A percentile compares a stretch with the other conserved stretches of the same genome.
These are phyloP conservation scores for Candida nitratophila DNA, from an alignment of 805 yeast genomes.

Conservation along the genomic window DNA sequence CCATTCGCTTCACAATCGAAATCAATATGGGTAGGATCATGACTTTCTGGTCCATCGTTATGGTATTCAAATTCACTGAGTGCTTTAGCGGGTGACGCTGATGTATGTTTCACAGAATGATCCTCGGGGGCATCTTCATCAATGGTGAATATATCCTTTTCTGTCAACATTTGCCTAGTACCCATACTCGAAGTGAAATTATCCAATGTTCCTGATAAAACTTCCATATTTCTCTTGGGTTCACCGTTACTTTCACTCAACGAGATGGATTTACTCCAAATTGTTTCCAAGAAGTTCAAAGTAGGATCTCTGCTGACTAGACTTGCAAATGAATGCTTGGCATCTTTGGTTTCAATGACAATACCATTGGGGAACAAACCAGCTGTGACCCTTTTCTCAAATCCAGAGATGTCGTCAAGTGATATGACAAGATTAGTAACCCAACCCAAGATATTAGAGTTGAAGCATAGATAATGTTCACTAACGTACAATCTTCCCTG, in stretches of 20 bases:
- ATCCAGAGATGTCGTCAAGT: conserved; percentile 57
- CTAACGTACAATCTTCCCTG: conserved; percentile 86
- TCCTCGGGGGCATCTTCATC: conserved; percentile 24
- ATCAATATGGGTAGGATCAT: conserved; percentile 47
- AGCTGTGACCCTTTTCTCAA: conserved; percentile 81
- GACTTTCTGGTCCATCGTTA: conserved; percentile 55
- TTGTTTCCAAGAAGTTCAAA: conserved; percentile 55
- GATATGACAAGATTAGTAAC: conserved; percentile 73
- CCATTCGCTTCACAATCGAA: conserved; percentile 36
- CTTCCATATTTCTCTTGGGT: conserved; percentile 16
- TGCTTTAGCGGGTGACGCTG: not conserved
- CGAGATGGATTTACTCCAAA: conserved; percentile 53
- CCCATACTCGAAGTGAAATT: conserved; percentile 3
- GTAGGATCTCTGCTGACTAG: conserved; percentile 78
- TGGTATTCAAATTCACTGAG: conserved; percentile 8
- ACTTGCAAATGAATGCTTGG: conserved; percentile 76
- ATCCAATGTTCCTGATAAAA: conserved; percentile 11
- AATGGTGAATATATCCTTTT: conserved; percentile 23
- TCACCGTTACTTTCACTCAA: conserved; percentile 21
- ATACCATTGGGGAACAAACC: conserved; percentile 92
- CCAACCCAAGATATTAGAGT: conserved; percentile 86
- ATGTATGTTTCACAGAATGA: not conserved
- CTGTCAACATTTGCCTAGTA: conserved; percentile 10
- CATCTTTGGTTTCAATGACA: conserved; percentile 53
- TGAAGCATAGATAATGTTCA: conserved; percentile 74